Conservation (phyloP, 2,329 filamentous ascomycete genomes). For the Neurospora crassa region DNA sequence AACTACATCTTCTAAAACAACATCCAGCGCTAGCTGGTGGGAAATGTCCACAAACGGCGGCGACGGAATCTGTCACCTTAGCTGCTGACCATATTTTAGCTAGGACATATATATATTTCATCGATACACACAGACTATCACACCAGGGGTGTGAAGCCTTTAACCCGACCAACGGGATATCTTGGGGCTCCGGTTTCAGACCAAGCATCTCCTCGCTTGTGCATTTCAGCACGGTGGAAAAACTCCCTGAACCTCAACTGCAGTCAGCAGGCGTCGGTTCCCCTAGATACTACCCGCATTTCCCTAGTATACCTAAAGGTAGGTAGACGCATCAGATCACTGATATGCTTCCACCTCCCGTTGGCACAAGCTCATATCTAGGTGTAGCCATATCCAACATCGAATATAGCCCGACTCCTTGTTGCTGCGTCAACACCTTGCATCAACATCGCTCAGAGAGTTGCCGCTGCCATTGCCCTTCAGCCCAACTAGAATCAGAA, state of each 20-base stretch:
- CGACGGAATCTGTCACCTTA: constrained; percentile 16
- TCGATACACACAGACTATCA: background rate
- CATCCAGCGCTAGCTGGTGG: constrained; percentile 13
- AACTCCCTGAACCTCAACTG: constrained; percentile 14
- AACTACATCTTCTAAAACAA: background rate
- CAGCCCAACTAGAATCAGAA: constrained; percentile 11
- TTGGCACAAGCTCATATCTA: background rate
- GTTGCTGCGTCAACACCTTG: constrained; percentile 16
- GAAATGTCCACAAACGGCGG: constrained; percentile 21
- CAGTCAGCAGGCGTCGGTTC: constrained; percentile 12
- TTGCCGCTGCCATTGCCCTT: constrained; percentile 13
- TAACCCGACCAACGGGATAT: constrained; percentile 15
- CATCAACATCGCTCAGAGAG: constrained; percentile 15
- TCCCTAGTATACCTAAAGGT: background rate
- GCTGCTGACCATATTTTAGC: constrained; percentile 5
- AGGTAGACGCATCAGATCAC: background rate
- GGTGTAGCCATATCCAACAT: constrained; percentile 6
- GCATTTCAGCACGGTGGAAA: constrained; percentile 19
- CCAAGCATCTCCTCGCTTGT: constrained; percentile 16
- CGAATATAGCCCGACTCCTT: constrained; percentile 15
- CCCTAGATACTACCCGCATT: background rate
- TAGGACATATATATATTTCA: background rate
- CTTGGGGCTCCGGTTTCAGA: constrained; percentile 16
- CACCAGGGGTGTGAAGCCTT: constrained; percentile 16
- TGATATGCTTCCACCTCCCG: background rate